Base-by-base conservation (phyloP, 441 rosid genomes). In the Iberis amara region DNA sequence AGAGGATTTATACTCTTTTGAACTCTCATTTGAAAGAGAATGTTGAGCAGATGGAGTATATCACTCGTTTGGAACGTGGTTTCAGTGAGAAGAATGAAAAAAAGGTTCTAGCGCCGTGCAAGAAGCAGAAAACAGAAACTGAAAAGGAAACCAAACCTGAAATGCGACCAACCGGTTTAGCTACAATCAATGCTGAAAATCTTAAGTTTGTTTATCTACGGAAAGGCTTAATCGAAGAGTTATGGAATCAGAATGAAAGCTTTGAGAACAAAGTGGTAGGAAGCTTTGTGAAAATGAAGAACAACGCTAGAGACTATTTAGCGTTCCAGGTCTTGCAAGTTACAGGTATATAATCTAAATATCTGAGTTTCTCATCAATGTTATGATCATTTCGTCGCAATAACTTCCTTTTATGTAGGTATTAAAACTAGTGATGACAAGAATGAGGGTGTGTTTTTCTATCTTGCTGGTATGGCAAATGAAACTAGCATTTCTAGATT, bases 271-370 rank as follows among this genome's bases (percentile, higher is more conserved):
- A 83, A 68, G 67, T 81, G 40, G 54, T 79, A 12, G 87, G 87
- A 62, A 71, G 77, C 71, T 79, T 83, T 62, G 85, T 83, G 59
- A 83, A 75, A 75, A 73, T 83, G 11, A 80, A 71, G 70, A 64
- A 54, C 47, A 71, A 70, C 47, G 68, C 76, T 28, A 59, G 51
- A 24, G 76, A 76, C 50, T 12, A 6, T 52, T 27, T 30, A 11
- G 69, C 51, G 18, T 62, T 59, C 65, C 76, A 73, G 62, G 64
- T 83, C 55, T 44, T 69, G 58, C 75, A 72, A 68, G 87, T 80
- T 48, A 79, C 68, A 77, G 85, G 87, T 83, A n/a, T n/a, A n/a
- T n/a, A n/a, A n/a, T n/a, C n/a, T n/a, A n/a, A n/a, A n/a, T n/a
- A n/a, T 31, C 47, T 18, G 31, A 57, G 4, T 8, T 15, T 28